Evolutionary conservation across 2,329 filamentous ascomycete species (phyloP), one percentile per base, ranked within the genome.

Genomic region (Bipolaris sorokiniana): DNA sequence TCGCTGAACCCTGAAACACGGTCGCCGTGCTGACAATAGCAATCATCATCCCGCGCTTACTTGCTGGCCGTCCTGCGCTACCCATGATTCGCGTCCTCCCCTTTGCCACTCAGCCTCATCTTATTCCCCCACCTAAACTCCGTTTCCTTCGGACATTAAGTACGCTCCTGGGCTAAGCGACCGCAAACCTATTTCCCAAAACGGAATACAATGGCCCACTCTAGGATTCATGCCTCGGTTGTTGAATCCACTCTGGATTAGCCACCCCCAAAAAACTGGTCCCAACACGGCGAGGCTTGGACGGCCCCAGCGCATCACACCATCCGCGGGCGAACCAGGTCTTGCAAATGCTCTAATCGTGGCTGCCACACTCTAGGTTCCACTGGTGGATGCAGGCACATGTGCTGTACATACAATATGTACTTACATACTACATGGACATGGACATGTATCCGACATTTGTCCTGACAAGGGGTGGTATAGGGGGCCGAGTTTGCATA

Each of bases 1-100:
- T 28, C 26, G 9, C 26, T 45, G 46, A 51, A 48, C 42, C 20
- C 47, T 60, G 58, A 60, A 60, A 60, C 57, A 41, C 26, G 26
- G 20, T 48, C 26, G 38, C 38, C 9, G 26, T 28, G 9, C 26
- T 28, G 26, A 28, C 26, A 28, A 28, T 28, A 28, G 26, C 26
- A 28, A 28, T 10, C 26, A 9, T 28, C 26, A 28, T 28, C 26
- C 26, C 26, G 26, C 26, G 26, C 26, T 9, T 28, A 9, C 26
- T 28, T 28, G 26, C 26, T 28, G 26, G 26, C 26, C 26, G 26
- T 16, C 36, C 13, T 26, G 42, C 33, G 33, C 22, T 28, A 26
- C 44, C 38, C 52, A 44, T 37, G 51, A 50, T 23, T 50, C 46
- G n/a, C 18, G 10, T 26, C 15, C 7, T 44, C 23, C 31, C 36